Percentiles rank a stretch among this genome's conserved stretches.
Evolutionary conservation across 2,329 filamentous ascomycete genomes (phyloP).

Genomic region (Claviceps quebecensis): DNA sequence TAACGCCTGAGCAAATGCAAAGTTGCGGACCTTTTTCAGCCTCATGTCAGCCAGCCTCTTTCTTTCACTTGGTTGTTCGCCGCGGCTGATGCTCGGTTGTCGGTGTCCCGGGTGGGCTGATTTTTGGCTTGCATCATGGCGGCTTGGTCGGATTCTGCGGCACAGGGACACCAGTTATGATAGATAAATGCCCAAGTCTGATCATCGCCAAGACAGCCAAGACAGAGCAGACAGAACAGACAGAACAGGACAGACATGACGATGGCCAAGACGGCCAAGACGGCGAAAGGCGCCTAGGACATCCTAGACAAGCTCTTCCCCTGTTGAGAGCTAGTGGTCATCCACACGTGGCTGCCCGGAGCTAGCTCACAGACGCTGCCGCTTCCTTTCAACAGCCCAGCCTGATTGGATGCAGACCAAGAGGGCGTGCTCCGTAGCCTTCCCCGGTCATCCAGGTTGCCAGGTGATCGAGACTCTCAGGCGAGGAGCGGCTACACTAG

Average conservation of each 20-base stretch:
- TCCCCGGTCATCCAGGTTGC: not conserved
- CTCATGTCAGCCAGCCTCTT: not conserved
- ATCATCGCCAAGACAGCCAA: not conserved
- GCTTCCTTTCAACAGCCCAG: not conserved
- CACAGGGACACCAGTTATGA: not conserved
- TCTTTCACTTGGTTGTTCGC: not conserved
- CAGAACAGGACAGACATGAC: too few relatives aligned
- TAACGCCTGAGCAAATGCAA: not conserved
- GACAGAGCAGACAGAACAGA: too few relatives aligned
- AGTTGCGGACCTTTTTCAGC: not conserved
- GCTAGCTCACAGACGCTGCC: slow-evolving; percentile 7
- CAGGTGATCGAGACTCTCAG: not conserved
- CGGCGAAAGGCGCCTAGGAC: too few relatives aligned
- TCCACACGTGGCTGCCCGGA: slow-evolving; percentile 11
- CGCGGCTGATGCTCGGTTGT: not conserved
- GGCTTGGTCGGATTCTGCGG: not conserved
- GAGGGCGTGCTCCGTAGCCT: not conserved
- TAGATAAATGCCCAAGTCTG: not conserved
- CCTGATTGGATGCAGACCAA: not conserved
- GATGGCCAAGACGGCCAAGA: too few relatives aligned
- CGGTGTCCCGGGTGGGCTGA: not conserved
- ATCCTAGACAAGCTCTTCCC: not conserved
- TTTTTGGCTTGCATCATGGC: not conserved
- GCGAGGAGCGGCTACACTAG: not conserved
- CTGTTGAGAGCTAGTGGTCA: not conserved